Evolutionary conservation across 176 grass and related monocot genomes (phyloP).

Genomic region (Triticum dicoccoides): DNA sequence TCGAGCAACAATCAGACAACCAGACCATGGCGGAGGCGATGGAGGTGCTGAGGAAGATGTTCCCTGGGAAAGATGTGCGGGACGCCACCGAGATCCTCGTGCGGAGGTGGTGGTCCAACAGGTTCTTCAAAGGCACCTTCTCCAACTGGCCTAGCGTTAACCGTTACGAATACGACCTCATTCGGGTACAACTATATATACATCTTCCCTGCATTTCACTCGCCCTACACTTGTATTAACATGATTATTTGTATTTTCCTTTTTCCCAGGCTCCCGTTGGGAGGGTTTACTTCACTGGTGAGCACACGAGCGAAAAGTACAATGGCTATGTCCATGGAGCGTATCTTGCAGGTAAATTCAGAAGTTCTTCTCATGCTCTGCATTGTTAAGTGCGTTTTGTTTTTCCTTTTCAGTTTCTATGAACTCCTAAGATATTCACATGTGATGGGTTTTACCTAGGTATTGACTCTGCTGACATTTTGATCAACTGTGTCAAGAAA

Average conservation of each 20-base stretch:
- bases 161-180: slow-evolving; percentile 55
- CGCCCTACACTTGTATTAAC: background rate
- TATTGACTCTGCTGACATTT: slow-evolving; percentile 45
- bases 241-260: background rate
- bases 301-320: slow-evolving; percentile 68
- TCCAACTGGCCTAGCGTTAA: slow-evolving; percentile 67
- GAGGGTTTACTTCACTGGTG: slow-evolving; percentile 73
- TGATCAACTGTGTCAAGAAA: slow-evolving; percentile 36
- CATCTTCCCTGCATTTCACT: background rate
- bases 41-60: background rate
- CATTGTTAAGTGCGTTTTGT: background rate
- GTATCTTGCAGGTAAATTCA: slow-evolving; percentile 46
- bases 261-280: slow-evolving; percentile 47
- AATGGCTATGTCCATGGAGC: slow-evolving; percentile 70
- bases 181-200: slow-evolving; percentile 44
- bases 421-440: background rate
- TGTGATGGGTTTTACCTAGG: background rate
- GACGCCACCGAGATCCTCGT: slow-evolving; percentile 52
- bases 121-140: slow-evolving; percentile 57
- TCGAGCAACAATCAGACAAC: background rate
- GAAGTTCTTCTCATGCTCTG: background rate
- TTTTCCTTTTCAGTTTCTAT: background rate
- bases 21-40: background rate
- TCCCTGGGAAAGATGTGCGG: slow-evolving; percentile 28
- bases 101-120: slow-evolving; percentile 60